phyloP scores from a whole-genome alignment of 176 grass and related monocot genomes.

The Carex kokanica region DNA sequence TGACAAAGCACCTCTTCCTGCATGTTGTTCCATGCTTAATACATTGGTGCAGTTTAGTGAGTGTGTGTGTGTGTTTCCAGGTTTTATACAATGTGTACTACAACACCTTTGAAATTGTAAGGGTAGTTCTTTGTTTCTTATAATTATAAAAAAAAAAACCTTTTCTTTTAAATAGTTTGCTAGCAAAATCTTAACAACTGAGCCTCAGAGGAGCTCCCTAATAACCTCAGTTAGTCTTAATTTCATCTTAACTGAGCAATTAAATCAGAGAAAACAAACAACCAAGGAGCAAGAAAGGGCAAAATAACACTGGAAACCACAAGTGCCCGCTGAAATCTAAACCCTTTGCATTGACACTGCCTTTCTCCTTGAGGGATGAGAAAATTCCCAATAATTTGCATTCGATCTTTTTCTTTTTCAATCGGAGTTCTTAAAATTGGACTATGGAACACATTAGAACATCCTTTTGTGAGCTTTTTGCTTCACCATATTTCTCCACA shows the following conservation, averaged over 20 bases:
- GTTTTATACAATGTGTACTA: not conserved
- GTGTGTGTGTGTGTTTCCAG: too few species aligned
- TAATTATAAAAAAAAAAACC: not conserved
- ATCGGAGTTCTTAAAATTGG: not conserved
- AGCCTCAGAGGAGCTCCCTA: not conserved
- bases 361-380: not conserved
- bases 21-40: conserved; percentile 6
- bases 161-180: not conserved
- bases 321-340: not conserved
- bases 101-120: not conserved
- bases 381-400: conserved; percentile 3
- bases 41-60: not conserved
- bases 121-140: not conserved
- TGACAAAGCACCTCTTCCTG: conserved; percentile 75
- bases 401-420: not conserved
- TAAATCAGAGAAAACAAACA: not conserved
- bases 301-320: conserved; percentile 12
- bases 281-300: not conserved
- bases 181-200: not conserved
- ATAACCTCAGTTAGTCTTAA: not conserved
- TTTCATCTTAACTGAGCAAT: not conserved
- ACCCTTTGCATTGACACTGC: not conserved
- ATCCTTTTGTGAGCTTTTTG: conserved; percentile 7
- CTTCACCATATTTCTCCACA: not conserved
- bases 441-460: not conserved